phyloP scores from a whole-genome alignment of 2,329 filamentous ascomycete species.

The Rhynchosporium secalis region DNA sequence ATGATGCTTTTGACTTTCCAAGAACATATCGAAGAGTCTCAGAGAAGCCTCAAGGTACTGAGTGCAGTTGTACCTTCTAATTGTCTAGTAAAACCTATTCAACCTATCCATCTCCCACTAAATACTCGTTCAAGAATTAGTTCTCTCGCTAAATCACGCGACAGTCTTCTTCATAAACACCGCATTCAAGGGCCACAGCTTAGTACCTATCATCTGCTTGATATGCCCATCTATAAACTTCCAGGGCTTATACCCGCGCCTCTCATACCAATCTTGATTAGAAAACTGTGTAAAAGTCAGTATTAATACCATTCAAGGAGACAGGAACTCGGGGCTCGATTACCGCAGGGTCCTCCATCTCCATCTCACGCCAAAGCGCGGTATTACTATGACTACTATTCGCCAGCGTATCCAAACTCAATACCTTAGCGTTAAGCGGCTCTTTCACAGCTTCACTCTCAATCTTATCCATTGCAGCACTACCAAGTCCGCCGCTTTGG shows the following conservation, averaged over 20 bases:
- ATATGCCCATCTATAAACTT: slow-evolving; percentile 20
- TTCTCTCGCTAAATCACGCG: neutral
- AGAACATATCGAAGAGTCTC: no score
- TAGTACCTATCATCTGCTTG: slow-evolving; percentile 20
- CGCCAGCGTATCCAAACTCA: slow-evolving; percentile 27
- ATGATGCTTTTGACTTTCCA: no score
- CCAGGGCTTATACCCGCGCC: slow-evolving; percentile 32
- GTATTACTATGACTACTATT: slow-evolving; percentile 21
- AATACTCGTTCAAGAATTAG: neutral
- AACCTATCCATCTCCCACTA: neutral
- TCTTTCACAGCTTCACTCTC: slow-evolving; percentile 28
- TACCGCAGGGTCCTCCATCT: slow-evolving; percentile 18
- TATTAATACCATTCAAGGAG: neutral
- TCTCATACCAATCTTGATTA: slow-evolving; percentile 33
- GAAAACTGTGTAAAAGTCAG: neutral
- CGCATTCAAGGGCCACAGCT: slow-evolving; percentile 24
- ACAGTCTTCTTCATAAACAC: slow-evolving; percentile 30
- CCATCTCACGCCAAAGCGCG: slow-evolving; percentile 22
- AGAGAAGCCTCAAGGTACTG: no score
- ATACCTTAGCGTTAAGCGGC: slow-evolving; percentile 30
- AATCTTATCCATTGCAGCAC: slow-evolving; percentile 29
- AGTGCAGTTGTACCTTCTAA: no score
- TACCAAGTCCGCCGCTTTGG: slow-evolving; percentile 30
- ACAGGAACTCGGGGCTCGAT: neutral
- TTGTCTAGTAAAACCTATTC: neutral